Conservation (phyloP, 73 alveolate species). For the Paramecium sexaurelia region DNA sequence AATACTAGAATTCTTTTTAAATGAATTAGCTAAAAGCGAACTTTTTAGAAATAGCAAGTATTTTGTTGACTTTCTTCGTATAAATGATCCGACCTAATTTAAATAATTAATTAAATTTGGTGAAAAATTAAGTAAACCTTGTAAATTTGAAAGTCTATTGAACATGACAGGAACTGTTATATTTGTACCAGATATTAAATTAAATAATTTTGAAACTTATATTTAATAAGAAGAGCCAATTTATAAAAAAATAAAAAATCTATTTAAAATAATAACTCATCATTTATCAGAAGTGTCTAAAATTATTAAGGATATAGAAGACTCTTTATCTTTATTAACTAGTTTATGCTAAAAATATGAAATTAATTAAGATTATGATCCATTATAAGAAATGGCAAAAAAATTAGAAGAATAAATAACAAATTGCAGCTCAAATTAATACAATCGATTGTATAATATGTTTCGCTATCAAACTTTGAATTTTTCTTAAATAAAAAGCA, state of each 20-base stretch:
- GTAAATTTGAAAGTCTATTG: slow-evolving; percentile 35
- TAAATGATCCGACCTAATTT: background rate
- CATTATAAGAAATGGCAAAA: background rate
- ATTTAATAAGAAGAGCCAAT: slow-evolving; percentile 28
- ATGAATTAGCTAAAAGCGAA: background rate
- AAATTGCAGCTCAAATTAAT: background rate
- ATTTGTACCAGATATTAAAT: background rate
- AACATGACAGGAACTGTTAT: slow-evolving; percentile 6
- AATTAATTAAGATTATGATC: background rate
- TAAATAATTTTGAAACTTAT: slow-evolving; percentile 7
- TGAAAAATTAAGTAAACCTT: slow-evolving; percentile 1
- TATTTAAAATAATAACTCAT: background rate
- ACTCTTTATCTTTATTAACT: background rate
- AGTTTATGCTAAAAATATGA: background rate
- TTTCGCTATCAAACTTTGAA: slow-evolving; percentile 1
- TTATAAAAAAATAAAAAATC: background rate
- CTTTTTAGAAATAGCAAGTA: slow-evolving; percentile 24
- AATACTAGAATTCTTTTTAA: slow-evolving; percentile 7
- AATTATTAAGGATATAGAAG: background rate
- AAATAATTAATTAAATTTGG: slow-evolving; percentile 39
- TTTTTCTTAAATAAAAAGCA: background rate
- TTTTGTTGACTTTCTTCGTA: slow-evolving; percentile 19
- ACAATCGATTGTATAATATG: background rate
- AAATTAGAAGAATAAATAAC: background rate
- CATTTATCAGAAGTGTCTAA: background rate